Percentiles rank a stretch among this genome's conserved stretches.
Conservation (phyloP, 2,329 filamentous ascomycete species). For the Neopestalotiopsis clavispora region DNA sequence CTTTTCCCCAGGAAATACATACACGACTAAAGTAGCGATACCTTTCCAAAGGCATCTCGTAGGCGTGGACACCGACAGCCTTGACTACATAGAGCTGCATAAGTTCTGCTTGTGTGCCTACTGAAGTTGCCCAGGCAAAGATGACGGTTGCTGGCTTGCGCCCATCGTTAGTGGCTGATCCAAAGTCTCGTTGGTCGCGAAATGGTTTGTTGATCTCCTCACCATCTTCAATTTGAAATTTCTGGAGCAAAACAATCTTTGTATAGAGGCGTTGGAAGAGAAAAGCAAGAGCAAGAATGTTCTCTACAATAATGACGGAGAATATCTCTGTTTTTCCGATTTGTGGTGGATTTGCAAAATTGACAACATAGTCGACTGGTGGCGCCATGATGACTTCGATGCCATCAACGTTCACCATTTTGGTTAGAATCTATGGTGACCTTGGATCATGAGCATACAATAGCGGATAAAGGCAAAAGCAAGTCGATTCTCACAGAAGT, state of each 20-base stretch:
- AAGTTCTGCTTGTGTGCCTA: slow-evolving; percentile 14
- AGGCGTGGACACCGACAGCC: slow-evolving; percentile 22
- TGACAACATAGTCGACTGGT: slow-evolving; percentile 19
- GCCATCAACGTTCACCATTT: slow-evolving; percentile 8
- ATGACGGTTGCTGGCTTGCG: slow-evolving; percentile 8
- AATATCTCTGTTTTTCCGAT: slow-evolving; percentile 15
- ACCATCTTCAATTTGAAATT: slow-evolving; percentile 23
- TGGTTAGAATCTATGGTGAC: neutral
- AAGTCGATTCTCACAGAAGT: no score
- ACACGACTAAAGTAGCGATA: slow-evolving; percentile 20
- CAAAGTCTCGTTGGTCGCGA: neutral
- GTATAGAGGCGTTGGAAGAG: slow-evolving; percentile 24
- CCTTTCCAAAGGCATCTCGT: slow-evolving; percentile 22
- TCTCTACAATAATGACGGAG: slow-evolving; percentile 19
- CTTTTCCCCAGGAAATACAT: neutral
- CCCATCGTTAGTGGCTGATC: neutral
- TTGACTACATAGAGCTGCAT: slow-evolving; percentile 15
- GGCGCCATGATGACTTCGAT: slow-evolving; percentile 13
- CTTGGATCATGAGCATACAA: no score
- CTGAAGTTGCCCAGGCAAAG: slow-evolving; percentile 14
- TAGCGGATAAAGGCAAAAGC: no score
- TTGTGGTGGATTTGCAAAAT: slow-evolving; percentile 21
- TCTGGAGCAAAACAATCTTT: slow-evolving; percentile 16
- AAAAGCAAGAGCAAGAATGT: slow-evolving; percentile 20
- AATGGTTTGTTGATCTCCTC: neutral